Conservation (phyloP, 2,329 filamentous ascomycete genomes). For the Fusarium abutilonis region DNA sequence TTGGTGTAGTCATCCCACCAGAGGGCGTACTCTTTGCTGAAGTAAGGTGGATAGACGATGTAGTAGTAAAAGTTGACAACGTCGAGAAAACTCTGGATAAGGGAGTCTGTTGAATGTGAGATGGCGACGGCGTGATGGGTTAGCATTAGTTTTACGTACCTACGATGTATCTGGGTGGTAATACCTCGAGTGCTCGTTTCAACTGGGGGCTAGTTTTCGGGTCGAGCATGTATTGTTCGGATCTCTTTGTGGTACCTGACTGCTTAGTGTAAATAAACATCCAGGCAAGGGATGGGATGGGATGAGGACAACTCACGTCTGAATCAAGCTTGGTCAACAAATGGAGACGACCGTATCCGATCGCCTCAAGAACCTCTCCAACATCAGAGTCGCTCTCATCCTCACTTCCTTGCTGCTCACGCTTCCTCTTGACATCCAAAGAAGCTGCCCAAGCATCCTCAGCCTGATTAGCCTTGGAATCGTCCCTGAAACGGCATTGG, state of each 20-base stretch:
- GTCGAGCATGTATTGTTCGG: conserved; percentile 15
- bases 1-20: conserved; percentile 30
- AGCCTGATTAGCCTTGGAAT: neutral
- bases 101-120: conserved; percentile 10
- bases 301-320: conserved; percentile 4
- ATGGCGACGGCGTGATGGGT: neutral
- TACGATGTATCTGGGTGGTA: conserved; percentile 16
- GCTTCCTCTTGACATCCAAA: conserved; percentile 23
- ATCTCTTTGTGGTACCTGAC: conserved; percentile 19
- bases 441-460: conserved; percentile 21
- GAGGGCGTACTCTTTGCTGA: conserved; percentile 23
- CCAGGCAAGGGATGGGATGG: no score
- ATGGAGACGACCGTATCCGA: conserved; percentile 24
- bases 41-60: conserved; percentile 23
- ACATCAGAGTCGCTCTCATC: conserved; percentile 20
- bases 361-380: conserved; percentile 23
- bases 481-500: conserved; percentile 25
- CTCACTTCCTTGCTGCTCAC: neutral
- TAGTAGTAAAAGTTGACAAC: conserved; percentile 31
- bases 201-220: conserved; percentile 15
- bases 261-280: neutral
- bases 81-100: conserved; percentile 21
- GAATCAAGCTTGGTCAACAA: conserved; percentile 23
- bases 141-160: neutral
- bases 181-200: conserved; percentile 5